Evolutionary conservation across 257 asterid species (phyloP), one percentile per base, ranked within the genome.

Genomic region (Solanum infundibuliforme): DNA sequence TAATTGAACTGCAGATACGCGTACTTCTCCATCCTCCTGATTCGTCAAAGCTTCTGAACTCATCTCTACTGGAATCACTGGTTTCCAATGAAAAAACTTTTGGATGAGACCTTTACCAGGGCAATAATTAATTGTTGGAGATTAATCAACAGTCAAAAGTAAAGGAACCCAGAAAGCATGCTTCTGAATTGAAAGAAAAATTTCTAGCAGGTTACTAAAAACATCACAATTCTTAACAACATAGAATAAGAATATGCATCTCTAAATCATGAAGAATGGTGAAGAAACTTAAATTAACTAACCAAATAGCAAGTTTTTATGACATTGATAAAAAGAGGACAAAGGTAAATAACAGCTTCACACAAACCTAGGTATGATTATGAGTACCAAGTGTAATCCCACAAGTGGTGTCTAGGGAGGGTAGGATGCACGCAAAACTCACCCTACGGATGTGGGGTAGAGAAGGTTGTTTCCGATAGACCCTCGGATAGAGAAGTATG

Each of bases 11-110:
- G 62, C 90, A 91, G 86, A 89, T 93, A 60, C 83, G 94, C 1
- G 93, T 93, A 88, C 89, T 92, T 91, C 92, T 94, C 96, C 98
- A 94, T 55, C 93, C 94, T 86, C 90, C 88, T 58, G 91, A 75
- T 68, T 87, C 94, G n/a, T 89, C 93, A 87, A 85, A 71, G 87
- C 84, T 88, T 89, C 86, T 87, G 71, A 89, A 79, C 32, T 84
- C 74, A 75, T 38, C 89, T 23, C 75, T 86, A 27, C n/a, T 87
- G 86, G 52, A 62, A 86, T 83, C 91, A 90, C 83, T 68, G 55
- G 83, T 87, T 86, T 87, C 93, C 83, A 41, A 66, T 31, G 68
- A 41, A 60, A 41, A 43, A 68, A 75, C 12, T 39, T 35, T 48
- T 46, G 34, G 72, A 90, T 29, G 68, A 86, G 83, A 46, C 52